phyloP scores from a whole-genome alignment of 2,329 filamentous ascomycete species.

The Pseudogymnoascus sp. region DNA sequence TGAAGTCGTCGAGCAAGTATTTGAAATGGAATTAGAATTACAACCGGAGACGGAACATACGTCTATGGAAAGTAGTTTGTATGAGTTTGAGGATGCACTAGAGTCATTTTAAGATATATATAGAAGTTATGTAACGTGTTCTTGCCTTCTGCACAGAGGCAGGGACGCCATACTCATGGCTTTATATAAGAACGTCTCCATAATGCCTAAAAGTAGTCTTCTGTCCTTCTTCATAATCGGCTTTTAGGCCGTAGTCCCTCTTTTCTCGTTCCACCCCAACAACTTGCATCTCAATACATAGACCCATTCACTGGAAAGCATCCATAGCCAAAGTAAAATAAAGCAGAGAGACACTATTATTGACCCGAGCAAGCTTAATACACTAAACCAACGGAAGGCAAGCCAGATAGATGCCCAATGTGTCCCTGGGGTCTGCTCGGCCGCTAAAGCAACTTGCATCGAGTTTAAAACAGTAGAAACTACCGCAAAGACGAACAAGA shows the following conservation, averaged over 20 bases:
- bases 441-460: slow-evolving; percentile 22
- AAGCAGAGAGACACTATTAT: not conserved
- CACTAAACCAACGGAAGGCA: not conserved
- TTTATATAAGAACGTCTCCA: not conserved
- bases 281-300: not conserved
- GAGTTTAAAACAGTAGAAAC: slow-evolving; percentile 23
- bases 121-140: too few species aligned
- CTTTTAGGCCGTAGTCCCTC: not conserved
- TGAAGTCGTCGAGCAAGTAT: too few species aligned
- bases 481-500: slow-evolving; percentile 25
- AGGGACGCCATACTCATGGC: too few species aligned
- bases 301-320: not conserved
- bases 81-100: too few species aligned
- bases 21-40: too few species aligned
- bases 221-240: not conserved
- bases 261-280: not conserved
- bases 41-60: too few species aligned
- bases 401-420: not conserved
- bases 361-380: not conserved
- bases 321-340: not conserved
- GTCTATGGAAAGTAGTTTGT: too few species aligned
- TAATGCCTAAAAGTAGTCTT: not conserved
- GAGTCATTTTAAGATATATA: too few species aligned
- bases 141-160: too few species aligned
- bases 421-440: slow-evolving; percentile 1